A percentile compares a stretch with the other conserved stretches of the same genome.
These are phyloP conservation scores for Cyclotella atomus DNA, from an alignment of 108 stramenopile species.

Conservation along the genomic window DNA sequence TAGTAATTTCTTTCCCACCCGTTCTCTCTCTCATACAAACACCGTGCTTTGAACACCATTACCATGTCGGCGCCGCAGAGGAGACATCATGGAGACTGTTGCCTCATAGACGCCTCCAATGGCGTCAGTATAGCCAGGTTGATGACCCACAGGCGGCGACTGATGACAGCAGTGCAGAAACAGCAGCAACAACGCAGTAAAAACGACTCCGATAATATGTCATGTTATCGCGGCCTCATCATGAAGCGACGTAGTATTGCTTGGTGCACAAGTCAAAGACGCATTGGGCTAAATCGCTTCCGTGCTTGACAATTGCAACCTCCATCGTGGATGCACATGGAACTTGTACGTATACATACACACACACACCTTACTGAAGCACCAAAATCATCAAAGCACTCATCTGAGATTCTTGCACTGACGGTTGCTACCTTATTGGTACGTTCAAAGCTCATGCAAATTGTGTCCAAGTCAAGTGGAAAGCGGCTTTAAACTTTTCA, in stretches of 20 bases:
- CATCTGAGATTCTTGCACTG: slow-evolving; percentile 92
- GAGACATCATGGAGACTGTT: no score
- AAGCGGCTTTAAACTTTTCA: slow-evolving; percentile 96
- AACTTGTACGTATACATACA: slow-evolving; percentile 97
- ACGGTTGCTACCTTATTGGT: slow-evolving; percentile 96
- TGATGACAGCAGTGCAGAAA: no score
- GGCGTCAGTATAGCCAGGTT: no score
- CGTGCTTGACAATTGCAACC: slow-evolving; percentile 93
- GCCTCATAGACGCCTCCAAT: no score
- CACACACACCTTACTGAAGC: slow-evolving; percentile 95
- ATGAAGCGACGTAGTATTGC: slow-evolving; percentile 50
- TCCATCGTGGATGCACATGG: slow-evolving; percentile 98
- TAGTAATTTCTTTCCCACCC: no score
- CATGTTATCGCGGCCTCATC: neutral
- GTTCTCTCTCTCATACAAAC: no score
- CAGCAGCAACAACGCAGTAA: no score
- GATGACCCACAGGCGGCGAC: no score
- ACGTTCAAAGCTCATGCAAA: slow-evolving; percentile 77
- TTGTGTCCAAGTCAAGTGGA: slow-evolving; percentile 96
- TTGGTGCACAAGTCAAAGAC: slow-evolving; percentile 84
- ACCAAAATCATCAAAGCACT: slow-evolving; percentile 95
- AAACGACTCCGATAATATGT: no score
- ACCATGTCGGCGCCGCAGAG: no score
- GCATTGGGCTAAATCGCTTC: slow-evolving; percentile 84
- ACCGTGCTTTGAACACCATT: no score